These are phyloP conservation scores for Dactylellina haptotyla DNA, from an alignment of 2,329 filamentous ascomycete species.

Conservation along the genomic window DNA sequence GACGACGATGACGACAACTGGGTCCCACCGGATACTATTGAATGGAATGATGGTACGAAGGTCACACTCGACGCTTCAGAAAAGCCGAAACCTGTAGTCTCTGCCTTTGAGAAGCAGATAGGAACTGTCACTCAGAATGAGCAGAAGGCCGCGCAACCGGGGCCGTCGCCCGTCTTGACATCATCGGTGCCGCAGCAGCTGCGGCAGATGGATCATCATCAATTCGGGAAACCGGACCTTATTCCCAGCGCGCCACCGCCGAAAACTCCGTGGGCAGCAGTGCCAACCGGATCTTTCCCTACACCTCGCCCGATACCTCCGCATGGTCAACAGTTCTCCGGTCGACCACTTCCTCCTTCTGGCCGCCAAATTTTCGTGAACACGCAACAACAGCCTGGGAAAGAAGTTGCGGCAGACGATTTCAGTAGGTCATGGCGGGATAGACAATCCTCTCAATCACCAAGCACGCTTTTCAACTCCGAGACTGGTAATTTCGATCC, in stretches of 20 bases:
- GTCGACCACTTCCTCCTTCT: slow-evolving; percentile 14
- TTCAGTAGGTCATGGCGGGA: slow-evolving; percentile 50
- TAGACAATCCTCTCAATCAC: slow-evolving; percentile 36
- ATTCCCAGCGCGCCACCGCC: slow-evolving; percentile 43
- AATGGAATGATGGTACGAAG: slow-evolving; percentile 89
- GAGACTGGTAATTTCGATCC: slow-evolving; percentile 49
- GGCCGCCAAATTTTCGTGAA: slow-evolving; percentile 20
- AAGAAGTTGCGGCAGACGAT: slow-evolving; percentile 45
- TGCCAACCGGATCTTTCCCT: slow-evolving; percentile 44
- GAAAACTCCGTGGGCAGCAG: slow-evolving; percentile 47
- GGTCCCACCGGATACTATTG: slow-evolving; percentile 79
- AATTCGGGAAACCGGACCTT: slow-evolving; percentile 28
- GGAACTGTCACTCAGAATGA: slow-evolving; percentile 53
- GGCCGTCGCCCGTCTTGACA: slow-evolving; percentile 55
- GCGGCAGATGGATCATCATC: slow-evolving; percentile 42
- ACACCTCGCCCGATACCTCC: slow-evolving; percentile 18
- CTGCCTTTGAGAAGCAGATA: slow-evolving; percentile 52
- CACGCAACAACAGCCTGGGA: slow-evolving; percentile 14
- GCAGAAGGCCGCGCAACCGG: slow-evolving; percentile 55
- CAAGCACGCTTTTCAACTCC: slow-evolving; percentile 47
- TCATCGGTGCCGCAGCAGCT: slow-evolving; percentile 8
- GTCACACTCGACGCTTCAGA: slow-evolving; percentile 75
- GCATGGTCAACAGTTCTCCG: slow-evolving; percentile 20
- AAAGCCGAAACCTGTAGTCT: slow-evolving; percentile 62
- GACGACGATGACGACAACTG: slow-evolving; percentile 90